Conservation (phyloP, 306 rosid genomes). For the Medicago ruthenica region DNA sequence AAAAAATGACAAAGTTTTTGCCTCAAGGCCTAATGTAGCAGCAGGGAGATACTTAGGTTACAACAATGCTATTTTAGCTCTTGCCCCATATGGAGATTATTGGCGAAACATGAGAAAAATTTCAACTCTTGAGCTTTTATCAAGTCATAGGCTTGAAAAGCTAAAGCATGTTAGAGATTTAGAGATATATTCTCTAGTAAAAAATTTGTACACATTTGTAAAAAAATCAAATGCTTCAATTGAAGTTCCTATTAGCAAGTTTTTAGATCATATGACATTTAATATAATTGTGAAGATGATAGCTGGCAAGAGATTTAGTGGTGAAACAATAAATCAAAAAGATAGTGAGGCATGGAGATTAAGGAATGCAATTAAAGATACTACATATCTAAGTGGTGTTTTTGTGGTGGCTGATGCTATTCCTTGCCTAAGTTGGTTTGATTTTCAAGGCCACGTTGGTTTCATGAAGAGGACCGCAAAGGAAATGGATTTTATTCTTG, state of each 20-base stretch:
- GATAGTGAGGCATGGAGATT: slow-evolving; percentile 50
- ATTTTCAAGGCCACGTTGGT: slow-evolving; percentile 54
- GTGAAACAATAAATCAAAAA: background rate
- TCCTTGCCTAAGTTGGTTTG: slow-evolving; percentile 53
- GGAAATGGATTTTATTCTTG: slow-evolving; percentile 50
- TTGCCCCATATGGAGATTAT: slow-evolving; percentile 66
- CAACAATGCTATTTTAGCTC: slow-evolving; percentile 54
- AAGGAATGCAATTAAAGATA: slow-evolving; percentile 47
- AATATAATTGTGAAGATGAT: slow-evolving; percentile 52
- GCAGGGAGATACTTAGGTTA: slow-evolving; percentile 51
- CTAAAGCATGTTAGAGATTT: slow-evolving; percentile 50
- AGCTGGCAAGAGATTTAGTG: slow-evolving; percentile 58
- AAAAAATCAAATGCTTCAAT: background rate
- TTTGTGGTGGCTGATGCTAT: slow-evolving; percentile 61
- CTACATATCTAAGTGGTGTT: slow-evolving; percentile 59
- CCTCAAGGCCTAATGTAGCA: slow-evolving; percentile 44
- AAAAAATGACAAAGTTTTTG: slow-evolving; percentile 49
- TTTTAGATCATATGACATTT: slow-evolving; percentile 61
- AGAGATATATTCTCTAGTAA: slow-evolving; percentile 50
- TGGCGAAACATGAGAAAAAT: slow-evolving; percentile 71
- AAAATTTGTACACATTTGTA: slow-evolving; percentile 38
- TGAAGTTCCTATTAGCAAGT: slow-evolving; percentile 45
- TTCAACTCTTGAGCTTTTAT: slow-evolving; percentile 44
- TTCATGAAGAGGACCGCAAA: slow-evolving; percentile 59
- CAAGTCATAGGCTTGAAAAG: slow-evolving; percentile 47